Evolutionary conservation across 2,329 filamentous ascomycete species (phyloP), one percentile per base, ranked within the genome.

Genomic region (Acrodontium crateriforme): DNA sequence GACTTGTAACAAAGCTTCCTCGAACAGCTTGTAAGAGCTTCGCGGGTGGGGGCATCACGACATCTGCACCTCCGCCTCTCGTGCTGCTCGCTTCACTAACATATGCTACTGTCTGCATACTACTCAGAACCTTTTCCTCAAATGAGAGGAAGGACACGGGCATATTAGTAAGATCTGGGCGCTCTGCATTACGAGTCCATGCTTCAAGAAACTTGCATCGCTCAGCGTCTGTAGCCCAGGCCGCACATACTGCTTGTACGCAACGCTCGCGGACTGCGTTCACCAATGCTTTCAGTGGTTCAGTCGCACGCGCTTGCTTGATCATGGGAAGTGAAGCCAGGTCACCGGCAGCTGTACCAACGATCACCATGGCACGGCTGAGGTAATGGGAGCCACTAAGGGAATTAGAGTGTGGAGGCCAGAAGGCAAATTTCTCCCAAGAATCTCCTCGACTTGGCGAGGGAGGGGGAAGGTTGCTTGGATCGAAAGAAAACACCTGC

Each of bases 341-440:
- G 47, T 94, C 85, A 16, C 78, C 79, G 2, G 83, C 81, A 3
- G 80, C 85, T 2, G 78, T 78, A n/a, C 87, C 84, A 3, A 98
- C 72, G 3, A 94, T 62, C 1, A 74, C 65, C 13, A 95, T 62
- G 50, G 89, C 77, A 50, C 79, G 83, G 27, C 79, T 74, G 4
- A 98, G 66, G 47, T 92, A 94, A 51, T 92, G 73, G 2, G 87
- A 81, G n/a, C 81, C 87, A 33, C 84, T 91, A 14, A 95, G 61
- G 0, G 85, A 85, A 48, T 94, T 95, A 2, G 84, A 80, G 58
- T 80, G 78, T 0, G 87, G 89, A 3, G 87, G 85, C 85, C 87
- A 95, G 54, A 95, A 98, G 0, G 85, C 87, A 53, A 58, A 89
- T 73, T 58, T 87, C 78, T 95, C 89, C 83, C 84, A 95, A 0